Evolutionary conservation across 495 filamentous ascomycete species (phyloP), one percentile per base, ranked within the genome.

Genomic region (Apiosordaria backusii): DNA sequence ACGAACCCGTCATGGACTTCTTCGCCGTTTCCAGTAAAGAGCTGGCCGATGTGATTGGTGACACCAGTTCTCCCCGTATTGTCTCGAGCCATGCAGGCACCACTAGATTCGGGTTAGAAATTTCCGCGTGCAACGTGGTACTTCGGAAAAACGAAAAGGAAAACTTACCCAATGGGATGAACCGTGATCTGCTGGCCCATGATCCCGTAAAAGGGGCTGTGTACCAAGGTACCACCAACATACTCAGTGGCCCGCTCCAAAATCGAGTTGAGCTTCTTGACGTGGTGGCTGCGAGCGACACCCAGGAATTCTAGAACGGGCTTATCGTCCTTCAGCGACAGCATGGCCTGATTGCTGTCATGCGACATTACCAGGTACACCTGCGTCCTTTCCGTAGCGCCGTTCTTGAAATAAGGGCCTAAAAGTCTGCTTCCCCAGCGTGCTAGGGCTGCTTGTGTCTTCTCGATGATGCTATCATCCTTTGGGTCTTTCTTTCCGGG

Each of bases 351-450:
- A 73, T 89, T 88, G 59, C 75, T 86, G 67, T 89, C 88, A 67
- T 90, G 88, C 6, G 83, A 86, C 88, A 91, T 90, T 65, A 89
- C 82, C n/a, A 90, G 77, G 74, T 89, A 90, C 6, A 86, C 80
- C 68, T 89, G 84, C 0, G 87, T 91, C 62, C 75, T 83, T 68
- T 84, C 83, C 1, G 87, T 71, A 25, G 83, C 82, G 16, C 87
- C 84, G 40, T 81, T 79, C 21, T 72, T 71, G 63, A 76, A 81
- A 65, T 87, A 89, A 0, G 87, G 84, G 0, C 87, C 87, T 1
- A 86, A 66, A 29, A 89, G 74, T 10, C 79, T 64, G 67, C 82
- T 85, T 50, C 82, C 83, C 4, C 80, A 73, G 7, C 80, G 78
- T 18, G 83, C 78, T 19, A 87, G 69, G 6, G 79, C 75, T 15